A percentile compares a stretch with the other conserved stretches of the same genome.
phyloP scores from a whole-genome alignment of 1,284 basidiomycete genomes.

The Peniophora sp. region DNA sequence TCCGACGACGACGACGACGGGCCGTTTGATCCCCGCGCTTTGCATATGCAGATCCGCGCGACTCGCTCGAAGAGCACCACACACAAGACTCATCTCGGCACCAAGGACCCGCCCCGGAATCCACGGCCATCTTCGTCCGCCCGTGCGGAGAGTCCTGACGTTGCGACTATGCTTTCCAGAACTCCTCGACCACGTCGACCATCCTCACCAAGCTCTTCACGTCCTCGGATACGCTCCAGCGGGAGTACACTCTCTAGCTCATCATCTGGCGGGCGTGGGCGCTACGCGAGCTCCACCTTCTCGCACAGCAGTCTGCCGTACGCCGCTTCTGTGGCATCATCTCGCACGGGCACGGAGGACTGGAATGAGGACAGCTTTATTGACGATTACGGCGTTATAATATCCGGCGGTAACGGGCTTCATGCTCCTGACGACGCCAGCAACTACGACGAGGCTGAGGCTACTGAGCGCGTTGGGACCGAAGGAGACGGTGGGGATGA shows the following conservation, averaged over 20 bases:
- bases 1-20: conserved; percentile 24
- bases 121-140: conserved; percentile 1
- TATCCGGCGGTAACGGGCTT: conserved; percentile 17
- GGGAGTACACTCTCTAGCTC: conserved; percentile 7
- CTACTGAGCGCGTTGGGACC: conserved; percentile 9
- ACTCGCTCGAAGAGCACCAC: conserved; percentile 22
- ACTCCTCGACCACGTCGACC: conserved; percentile 34
- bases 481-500: conserved; percentile 36
- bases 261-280: conserved; percentile 6
- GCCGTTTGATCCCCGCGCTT: conserved; percentile 7
- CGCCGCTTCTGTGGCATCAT: background rate
- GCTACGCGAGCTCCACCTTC: background rate
- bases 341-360: conserved; percentile 9
- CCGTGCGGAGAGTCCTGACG: conserved; percentile 34
- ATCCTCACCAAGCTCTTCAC: conserved; percentile 16
- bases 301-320: conserved; percentile 10
- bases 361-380: conserved; percentile 21
- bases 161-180: conserved; percentile 32
- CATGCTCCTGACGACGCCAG: conserved; percentile 15
- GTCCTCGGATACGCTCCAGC: conserved; percentile 6
- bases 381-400: conserved; percentile 21
- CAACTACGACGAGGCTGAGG: conserved; percentile 19
- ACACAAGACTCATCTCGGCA: conserved; percentile 14
- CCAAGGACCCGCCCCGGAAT: background rate
- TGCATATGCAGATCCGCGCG: conserved; percentile 25